Evolutionary conservation across 2,329 filamentous ascomycete genomes (phyloP).

Genomic region (Aspergillus aculeatinus): DNA sequence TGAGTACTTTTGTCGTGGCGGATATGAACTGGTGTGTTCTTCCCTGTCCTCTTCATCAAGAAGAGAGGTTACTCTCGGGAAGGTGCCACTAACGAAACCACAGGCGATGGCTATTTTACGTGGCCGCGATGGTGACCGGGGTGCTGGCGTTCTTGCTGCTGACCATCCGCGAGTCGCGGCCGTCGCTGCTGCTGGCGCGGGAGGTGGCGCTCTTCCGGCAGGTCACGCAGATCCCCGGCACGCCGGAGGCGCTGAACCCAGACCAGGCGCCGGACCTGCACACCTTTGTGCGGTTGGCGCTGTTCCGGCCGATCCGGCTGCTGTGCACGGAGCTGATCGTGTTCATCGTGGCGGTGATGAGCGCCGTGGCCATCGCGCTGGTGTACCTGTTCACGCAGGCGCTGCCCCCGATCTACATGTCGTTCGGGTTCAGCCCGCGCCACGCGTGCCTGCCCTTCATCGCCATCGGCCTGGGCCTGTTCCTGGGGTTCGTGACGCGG

Average conservation of each 20-base stretch:
- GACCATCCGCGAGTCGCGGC: conserved; percentile 47
- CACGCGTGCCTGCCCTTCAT: conserved; percentile 41
- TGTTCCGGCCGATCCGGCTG: conserved; percentile 44
- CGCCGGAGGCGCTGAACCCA: conserved; percentile 37
- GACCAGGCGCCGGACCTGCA: conserved; percentile 40
- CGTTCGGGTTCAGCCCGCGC: conserved; percentile 30
- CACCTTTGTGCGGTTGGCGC: conserved; percentile 40
- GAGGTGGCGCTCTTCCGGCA: conserved; percentile 33
- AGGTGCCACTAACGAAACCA: background rate
- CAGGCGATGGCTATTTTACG: conserved; percentile 49
- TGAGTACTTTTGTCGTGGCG: conserved; percentile 43
- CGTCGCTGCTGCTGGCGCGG: conserved; percentile 42
- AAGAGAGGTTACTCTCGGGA: background rate
- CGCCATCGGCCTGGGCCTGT: conserved; percentile 39
- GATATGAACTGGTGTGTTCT: conserved; percentile 38
- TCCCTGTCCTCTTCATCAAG: background rate
- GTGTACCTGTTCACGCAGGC: conserved; percentile 42
- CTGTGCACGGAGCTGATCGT: conserved; percentile 51
- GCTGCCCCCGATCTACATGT: conserved; percentile 35
- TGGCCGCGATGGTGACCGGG: conserved; percentile 42
- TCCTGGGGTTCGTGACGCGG: conserved; percentile 43
- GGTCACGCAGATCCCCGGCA: conserved; percentile 23
- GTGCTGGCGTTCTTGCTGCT: conserved; percentile 36
- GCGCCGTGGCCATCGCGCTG: conserved; percentile 45
- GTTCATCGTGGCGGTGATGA: conserved; percentile 45